Evolutionary conservation across 495 filamentous ascomycete genomes (phyloP).

Genomic region (Hyaloscypha variabilis): DNA sequence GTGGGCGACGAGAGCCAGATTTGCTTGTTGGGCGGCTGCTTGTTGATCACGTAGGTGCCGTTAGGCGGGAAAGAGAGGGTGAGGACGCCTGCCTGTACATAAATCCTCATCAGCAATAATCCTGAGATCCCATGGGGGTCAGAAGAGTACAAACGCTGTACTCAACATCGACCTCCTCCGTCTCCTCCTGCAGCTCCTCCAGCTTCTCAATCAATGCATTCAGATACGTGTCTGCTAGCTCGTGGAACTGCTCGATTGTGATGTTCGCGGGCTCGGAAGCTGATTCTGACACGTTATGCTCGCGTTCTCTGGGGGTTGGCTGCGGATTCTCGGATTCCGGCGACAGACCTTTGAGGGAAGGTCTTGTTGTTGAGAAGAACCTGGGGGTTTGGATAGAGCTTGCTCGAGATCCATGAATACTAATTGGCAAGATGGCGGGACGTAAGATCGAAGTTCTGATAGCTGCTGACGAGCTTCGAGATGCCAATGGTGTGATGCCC

Average conservation of each 20-base stretch:
- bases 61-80: conserved; percentile 62
- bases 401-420: neutral
- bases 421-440: neutral
- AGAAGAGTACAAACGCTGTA: conserved; percentile 48
- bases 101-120: conserved; percentile 11
- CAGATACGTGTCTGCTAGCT: conserved; percentile 51
- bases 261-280: conserved; percentile 24
- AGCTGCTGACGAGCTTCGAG: neutral
- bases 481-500: conserved; percentile 1
- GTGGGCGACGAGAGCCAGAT: conserved; percentile 95
- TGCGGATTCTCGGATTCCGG: conserved; percentile 32
- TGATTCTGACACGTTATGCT: conserved; percentile 1
- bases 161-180: conserved; percentile 68
- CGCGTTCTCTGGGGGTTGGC: conserved; percentile 18
- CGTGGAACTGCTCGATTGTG: conserved; percentile 44
- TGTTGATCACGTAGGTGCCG: conserved; percentile 92
- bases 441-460: neutral
- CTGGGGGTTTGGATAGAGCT: conserved; percentile 1
- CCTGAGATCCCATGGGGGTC: neutral
- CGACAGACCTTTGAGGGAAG: conserved; percentile 30
- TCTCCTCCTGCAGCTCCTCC: conserved; percentile 63
- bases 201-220: conserved; percentile 65
- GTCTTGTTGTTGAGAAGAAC: conserved; percentile 21
- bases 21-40: conserved; percentile 96
- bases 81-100: conserved; percentile 75